A percentile compares a stretch with the other conserved stretches of the same genome.
phyloP scores from a whole-genome alignment of 2,329 filamentous ascomycete genomes.

The Nigrospora osmanthi region DNA sequence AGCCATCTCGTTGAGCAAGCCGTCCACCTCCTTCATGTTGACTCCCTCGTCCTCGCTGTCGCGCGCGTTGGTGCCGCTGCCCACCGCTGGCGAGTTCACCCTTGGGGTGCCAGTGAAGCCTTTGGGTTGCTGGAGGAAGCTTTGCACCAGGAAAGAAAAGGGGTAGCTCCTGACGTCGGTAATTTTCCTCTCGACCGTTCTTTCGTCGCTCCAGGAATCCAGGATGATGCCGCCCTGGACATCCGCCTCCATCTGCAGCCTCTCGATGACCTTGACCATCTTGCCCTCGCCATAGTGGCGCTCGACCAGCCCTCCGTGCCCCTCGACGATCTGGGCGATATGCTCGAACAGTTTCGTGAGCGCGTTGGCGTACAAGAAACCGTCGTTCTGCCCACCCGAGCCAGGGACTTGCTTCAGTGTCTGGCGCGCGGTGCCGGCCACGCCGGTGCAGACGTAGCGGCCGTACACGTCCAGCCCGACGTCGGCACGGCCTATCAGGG shows the following conservation, averaged over 20 bases:
- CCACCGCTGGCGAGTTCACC: conserved; percentile 67
- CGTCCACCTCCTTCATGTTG: conserved; percentile 94
- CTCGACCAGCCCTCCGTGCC: conserved; percentile 84
- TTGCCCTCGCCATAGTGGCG: conserved; percentile 87
- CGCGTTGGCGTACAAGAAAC: conserved; percentile 85
- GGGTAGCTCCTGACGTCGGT: conserved; percentile 97
- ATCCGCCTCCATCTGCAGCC: conserved; percentile 88
- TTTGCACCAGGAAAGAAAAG: conserved; percentile 94
- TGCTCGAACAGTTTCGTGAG: conserved; percentile 93
- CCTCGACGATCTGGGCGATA: conserved; percentile 92
- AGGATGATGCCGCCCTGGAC: conserved; percentile 93
- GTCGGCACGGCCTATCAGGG: conserved; percentile 80
- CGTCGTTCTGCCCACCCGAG: conserved; percentile 57
- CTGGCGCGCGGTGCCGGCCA: conserved; percentile 72
- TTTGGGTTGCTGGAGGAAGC: conserved; percentile 71
- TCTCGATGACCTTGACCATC: conserved; percentile 91
- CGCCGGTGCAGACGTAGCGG: conserved; percentile 90
- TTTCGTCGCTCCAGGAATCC: conserved; percentile 91
- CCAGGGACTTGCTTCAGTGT: conserved; percentile 66
- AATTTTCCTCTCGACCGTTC: conserved; percentile 73
- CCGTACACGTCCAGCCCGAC: conserved; percentile 93
- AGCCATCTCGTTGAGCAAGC: conserved; percentile 76
- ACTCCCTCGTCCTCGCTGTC: conserved; percentile 83
- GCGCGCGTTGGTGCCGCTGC: conserved; percentile 44
- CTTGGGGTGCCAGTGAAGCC: conserved; percentile 53